Evolutionary conservation across 495 filamentous ascomycete genomes (phyloP).

Genomic region (Annulohypoxylon bovei): DNA sequence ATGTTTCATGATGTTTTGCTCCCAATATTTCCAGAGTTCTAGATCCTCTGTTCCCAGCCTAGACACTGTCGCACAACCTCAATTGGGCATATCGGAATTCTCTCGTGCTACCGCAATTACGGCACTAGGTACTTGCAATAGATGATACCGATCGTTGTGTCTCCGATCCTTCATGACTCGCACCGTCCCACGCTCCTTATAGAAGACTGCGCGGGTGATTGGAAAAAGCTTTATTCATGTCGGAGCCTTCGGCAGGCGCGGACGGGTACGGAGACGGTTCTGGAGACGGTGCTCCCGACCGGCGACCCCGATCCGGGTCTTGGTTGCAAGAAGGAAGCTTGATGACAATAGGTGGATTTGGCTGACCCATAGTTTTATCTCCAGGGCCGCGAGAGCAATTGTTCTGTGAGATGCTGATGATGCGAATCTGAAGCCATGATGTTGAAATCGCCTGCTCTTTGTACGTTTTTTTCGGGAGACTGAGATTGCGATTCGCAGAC

Average conservation of each 20-base stretch:
- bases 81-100: neutral
- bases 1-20: neutral
- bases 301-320: slow-evolving; percentile 23
- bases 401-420: neutral
- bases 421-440: neutral
- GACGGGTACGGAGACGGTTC: slow-evolving; percentile 24
- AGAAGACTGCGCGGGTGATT: neutral
- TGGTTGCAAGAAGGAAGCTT: neutral
- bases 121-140: neutral
- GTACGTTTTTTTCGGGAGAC: neutral
- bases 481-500: neutral
- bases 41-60: neutral
- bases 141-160: neutral
- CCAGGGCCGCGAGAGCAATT: neutral
- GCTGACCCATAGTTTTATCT: neutral
- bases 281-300: slow-evolving; percentile 35
- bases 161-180: neutral
- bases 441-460: neutral
- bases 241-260: neutral
- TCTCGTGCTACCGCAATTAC: neutral
- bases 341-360: neutral
- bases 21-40: neutral
- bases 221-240: neutral
- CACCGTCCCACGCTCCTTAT: neutral
- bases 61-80: neutral